Base-by-base conservation (phyloP, 768 basidiomycete genomes). In the Rubroboletus satanas region DNA sequence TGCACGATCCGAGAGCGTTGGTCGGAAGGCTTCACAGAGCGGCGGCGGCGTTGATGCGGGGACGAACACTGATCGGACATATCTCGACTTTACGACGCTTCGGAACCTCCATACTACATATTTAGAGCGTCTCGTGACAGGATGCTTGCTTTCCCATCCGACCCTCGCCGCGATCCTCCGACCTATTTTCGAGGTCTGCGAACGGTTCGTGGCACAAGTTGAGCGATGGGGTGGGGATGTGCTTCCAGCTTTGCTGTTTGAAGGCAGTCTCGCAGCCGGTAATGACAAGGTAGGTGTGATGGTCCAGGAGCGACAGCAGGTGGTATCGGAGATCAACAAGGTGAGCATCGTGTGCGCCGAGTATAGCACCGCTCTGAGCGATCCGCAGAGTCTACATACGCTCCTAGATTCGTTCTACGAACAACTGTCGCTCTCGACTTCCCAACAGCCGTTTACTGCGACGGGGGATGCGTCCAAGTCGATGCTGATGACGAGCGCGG, bases 191-290 rank as follows among this genome's bases (percentile, higher is more conserved):
- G 90, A 92, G 60, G 77, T 88, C 9, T 95, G 92, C 67, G 92
- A 91, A 65, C 79, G 84, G 9, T 91, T 96, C 65, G 87, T 87
- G n/a, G 91, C 83, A 7, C 84, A 92, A 58, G 82, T 95, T 0
- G 93, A 95, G 70, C 75, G 93, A 49, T 97, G 93, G 93, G 92
- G 91, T 12, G 93, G 93, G 0, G 91, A 95, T 65, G 83, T 95
- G 9, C 74, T 95, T 3, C 93, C 93, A 12, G 90, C 87, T 0
- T 75, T 95, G 44, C 70, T 95, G 38, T 86, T 84, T 58, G 93
- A 93, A 66, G 90, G 90, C 14, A 90, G 87, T 65, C 63, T 92
- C 47, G 77, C 76, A 29, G 66, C 63, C 0, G 78, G 81, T 7
- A 80, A 74, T 6, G 76, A 76, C 21, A 77, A 78, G 60, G 83